Evolutionary conservation across 2,329 filamentous ascomycete genomes (phyloP).

Genomic region (Cladobotryum mycophilum): DNA sequence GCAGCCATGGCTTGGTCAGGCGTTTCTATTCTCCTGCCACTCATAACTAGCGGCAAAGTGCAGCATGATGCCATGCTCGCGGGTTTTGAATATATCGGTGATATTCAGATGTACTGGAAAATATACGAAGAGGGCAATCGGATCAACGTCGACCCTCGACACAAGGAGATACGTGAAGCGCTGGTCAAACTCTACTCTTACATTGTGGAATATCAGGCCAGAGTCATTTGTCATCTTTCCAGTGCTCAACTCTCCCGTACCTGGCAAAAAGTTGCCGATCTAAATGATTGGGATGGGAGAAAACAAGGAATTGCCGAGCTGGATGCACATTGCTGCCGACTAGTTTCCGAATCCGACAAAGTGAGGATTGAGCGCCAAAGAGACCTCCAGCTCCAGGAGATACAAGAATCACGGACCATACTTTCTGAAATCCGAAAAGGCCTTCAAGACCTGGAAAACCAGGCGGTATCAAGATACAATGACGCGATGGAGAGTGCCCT

Average conservation of each 20-base stretch:
- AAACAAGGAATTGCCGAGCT: neutral
- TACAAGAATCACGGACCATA: neutral
- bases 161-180: neutral
- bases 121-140: constrained; percentile 14
- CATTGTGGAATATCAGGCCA: constrained; percentile 8
- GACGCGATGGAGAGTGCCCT: neutral
- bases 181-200: constrained; percentile 3
- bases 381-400: constrained; percentile 3
- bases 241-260: constrained; percentile 13
- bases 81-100: constrained; percentile 16
- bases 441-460: neutral
- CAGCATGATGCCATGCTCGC: constrained; percentile 17
- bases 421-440: neutral
- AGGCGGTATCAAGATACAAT: neutral
- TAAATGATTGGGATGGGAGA: constrained; percentile 12
- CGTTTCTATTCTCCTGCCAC: constrained; percentile 17
- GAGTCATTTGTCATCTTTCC: constrained; percentile 12
- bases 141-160: neutral
- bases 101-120: constrained; percentile 16
- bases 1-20: constrained; percentile 22
- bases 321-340: neutral
- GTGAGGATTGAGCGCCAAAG: neutral
- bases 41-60: constrained; percentile 12
- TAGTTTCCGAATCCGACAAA: neutral
- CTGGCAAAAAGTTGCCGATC: constrained; percentile 9